A percentile compares a stretch with the other conserved stretches of the same genome.
These are phyloP conservation scores for Diplosphaera chodatii DNA, from an alignment of 139 green algal species.

Conservation along the genomic window DNA sequence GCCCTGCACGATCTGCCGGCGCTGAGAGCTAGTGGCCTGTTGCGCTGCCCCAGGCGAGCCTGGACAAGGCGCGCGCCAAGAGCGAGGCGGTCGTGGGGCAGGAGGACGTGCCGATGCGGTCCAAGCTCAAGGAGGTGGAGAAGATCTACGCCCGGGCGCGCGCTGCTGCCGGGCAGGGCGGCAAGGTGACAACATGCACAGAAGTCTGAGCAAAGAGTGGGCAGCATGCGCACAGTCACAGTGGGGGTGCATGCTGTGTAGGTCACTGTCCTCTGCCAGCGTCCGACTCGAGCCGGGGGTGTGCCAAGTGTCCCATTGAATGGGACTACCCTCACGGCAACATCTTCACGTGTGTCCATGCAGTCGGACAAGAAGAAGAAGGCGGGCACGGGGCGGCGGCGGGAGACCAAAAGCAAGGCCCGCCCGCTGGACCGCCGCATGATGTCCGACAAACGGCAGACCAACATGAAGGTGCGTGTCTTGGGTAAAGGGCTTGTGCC, in stretches of 20 bases:
- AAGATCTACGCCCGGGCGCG: constrained; percentile 66
- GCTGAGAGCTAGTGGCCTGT: no score
- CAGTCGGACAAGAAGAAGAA: constrained; percentile 28
- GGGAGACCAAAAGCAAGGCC: constrained; percentile 19
- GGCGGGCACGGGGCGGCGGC: constrained; percentile 10
- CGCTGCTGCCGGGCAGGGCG: constrained; percentile 16
- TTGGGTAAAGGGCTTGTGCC: background rate
- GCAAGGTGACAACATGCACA: background rate
- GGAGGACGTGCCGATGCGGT: constrained; percentile 63
- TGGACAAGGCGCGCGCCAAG: constrained; percentile 66
- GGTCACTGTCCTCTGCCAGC: no score
- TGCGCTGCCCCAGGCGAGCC: constrained; percentile 6
- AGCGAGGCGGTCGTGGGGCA: constrained; percentile 66
- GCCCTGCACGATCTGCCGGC: no score
- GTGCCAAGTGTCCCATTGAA: no score
- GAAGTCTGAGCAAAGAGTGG: no score
- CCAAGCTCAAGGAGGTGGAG: constrained; percentile 67
- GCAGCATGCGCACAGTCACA: no score
- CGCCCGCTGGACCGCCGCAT: constrained; percentile 53
- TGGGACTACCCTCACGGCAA: no score
- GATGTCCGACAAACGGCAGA: constrained; percentile 48
- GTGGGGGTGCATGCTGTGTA: no score
- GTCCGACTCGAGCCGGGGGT: no score
- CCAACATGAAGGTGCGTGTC: background rate
- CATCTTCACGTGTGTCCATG: background rate